Conservation (phyloP, 73 alveolate genomes). For the Breviolum minutum region DNA sequence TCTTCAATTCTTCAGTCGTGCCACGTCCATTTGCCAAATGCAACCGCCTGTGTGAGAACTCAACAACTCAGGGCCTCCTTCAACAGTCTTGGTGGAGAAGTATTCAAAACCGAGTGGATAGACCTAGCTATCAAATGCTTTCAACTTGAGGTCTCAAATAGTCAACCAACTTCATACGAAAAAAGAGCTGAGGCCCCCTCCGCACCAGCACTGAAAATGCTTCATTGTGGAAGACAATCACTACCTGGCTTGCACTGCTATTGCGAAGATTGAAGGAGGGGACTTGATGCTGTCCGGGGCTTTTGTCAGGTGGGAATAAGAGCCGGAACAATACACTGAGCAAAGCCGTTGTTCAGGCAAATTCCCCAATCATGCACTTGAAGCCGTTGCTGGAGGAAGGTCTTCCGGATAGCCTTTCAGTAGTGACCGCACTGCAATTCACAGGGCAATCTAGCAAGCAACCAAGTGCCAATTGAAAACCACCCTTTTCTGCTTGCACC, state of each 20-base stretch:
- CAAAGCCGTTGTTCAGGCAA: not conserved
- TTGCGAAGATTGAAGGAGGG: not conserved
- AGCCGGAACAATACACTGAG: not conserved
- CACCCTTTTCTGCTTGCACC: not conserved
- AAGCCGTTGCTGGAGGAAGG: slow-evolving; percentile 20
- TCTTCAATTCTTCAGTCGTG: not conserved
- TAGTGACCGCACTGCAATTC: not conserved
- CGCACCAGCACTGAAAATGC: slow-evolving; percentile 69
- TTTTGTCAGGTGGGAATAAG: not conserved
- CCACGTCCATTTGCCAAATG: too few relatives aligned
- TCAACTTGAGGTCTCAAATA: not conserved
- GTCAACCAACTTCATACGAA: not conserved
- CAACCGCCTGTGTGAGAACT: too few relatives aligned
- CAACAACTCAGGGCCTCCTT: slow-evolving; percentile 15
- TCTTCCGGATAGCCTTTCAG: slow-evolving; percentile 23
- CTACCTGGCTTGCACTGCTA: slow-evolving; percentile 31
- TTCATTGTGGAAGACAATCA: slow-evolving; percentile 83
- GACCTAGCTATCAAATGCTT: slow-evolving; percentile 5
- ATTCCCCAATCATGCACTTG: not conserved
- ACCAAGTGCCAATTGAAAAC: not conserved
- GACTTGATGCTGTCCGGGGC: not conserved
- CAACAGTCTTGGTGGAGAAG: slow-evolving; percentile 47
- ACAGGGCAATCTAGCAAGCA: not conserved
- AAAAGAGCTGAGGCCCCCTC: not conserved
- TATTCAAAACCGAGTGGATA: slow-evolving; percentile 81